Conservation (phyloP, 768 basidiomycete genomes). For the Xerocomellus intermedius region DNA sequence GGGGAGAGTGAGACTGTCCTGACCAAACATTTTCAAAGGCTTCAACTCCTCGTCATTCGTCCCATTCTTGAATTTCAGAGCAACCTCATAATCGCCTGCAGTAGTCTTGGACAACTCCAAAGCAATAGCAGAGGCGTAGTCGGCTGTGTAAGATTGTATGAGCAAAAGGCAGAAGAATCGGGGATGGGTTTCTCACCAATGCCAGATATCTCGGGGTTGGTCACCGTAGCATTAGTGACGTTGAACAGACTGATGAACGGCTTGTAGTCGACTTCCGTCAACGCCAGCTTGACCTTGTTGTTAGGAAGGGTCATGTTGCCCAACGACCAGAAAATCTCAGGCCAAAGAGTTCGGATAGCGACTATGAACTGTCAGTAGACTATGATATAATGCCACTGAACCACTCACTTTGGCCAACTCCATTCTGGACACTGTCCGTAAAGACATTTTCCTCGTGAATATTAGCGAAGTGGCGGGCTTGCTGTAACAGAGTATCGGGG, state of each 20-base stretch:
- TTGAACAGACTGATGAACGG: constrained; percentile 86
- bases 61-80: constrained; percentile 83
- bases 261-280: constrained; percentile 82
- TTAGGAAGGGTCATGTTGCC: constrained; percentile 72
- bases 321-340: constrained; percentile 67
- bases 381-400: neutral
- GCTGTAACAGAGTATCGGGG: constrained; percentile 65
- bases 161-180: neutral
- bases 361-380: constrained; percentile 43
- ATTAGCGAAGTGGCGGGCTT: constrained; percentile 72
- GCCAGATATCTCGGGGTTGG: constrained; percentile 58
- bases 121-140: constrained; percentile 69
- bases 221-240: constrained; percentile 60
- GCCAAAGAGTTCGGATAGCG: constrained; percentile 73
- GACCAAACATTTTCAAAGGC: constrained; percentile 66
- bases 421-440: constrained; percentile 52
- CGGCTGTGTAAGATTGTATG: constrained; percentile 43
- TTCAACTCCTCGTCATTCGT: constrained; percentile 53
- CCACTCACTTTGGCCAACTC: constrained; percentile 73
- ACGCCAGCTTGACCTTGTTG: constrained; percentile 73
- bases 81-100: constrained; percentile 68
- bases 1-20: constrained; percentile 22
- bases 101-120: constrained; percentile 65
- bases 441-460: constrained; percentile 78
- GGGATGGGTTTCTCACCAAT: constrained; percentile 50